A percentile compares a stretch with the other conserved stretches of the same genome.
These are phyloP conservation scores for Actinomortierella ambigua DNA, from an alignment of 371 early-diverging fungal genomes.

Conservation along the genomic window DNA sequence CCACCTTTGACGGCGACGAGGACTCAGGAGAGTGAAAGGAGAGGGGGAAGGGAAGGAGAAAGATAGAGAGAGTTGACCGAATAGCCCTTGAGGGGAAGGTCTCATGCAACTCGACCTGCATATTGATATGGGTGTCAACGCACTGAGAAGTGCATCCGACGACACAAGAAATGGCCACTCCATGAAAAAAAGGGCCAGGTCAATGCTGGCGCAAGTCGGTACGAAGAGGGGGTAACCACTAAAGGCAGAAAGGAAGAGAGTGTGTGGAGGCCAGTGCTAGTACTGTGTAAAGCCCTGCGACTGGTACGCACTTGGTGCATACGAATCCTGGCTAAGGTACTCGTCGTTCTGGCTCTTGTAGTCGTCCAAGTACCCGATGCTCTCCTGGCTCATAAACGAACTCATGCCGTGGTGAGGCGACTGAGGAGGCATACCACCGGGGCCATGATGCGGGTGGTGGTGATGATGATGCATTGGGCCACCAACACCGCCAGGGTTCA, in stretches of 20 bases:
- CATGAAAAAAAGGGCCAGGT: too few relatives aligned
- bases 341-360: constrained; percentile 68
- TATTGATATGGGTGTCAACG: too few relatives aligned
- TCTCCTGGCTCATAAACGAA: constrained; percentile 57
- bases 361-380: constrained; percentile 56
- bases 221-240: too few relatives aligned
- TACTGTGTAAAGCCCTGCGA: constrained; percentile 62
- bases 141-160: too few relatives aligned
- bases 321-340: constrained; percentile 53
- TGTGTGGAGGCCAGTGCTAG: constrained; percentile 14
- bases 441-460: constrained; percentile 11
- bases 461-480: background rate
- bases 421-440: constrained; percentile 5
- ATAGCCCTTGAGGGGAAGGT: too few relatives aligned
- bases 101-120: too few relatives aligned
- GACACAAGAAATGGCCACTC: too few relatives aligned
- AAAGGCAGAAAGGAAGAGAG: constrained; percentile 11
- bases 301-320: constrained; percentile 48
- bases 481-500: constrained; percentile 13
- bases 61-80: too few relatives aligned
- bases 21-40: too few relatives aligned
- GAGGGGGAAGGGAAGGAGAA: too few relatives aligned
- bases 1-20: too few relatives aligned
- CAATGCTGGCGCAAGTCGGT: too few relatives aligned
- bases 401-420: constrained; percentile 23